Evolutionary conservation across 306 rosid species (phyloP), one percentile per base, ranked within the genome.

Genomic region (Prunus mongolica): DNA sequence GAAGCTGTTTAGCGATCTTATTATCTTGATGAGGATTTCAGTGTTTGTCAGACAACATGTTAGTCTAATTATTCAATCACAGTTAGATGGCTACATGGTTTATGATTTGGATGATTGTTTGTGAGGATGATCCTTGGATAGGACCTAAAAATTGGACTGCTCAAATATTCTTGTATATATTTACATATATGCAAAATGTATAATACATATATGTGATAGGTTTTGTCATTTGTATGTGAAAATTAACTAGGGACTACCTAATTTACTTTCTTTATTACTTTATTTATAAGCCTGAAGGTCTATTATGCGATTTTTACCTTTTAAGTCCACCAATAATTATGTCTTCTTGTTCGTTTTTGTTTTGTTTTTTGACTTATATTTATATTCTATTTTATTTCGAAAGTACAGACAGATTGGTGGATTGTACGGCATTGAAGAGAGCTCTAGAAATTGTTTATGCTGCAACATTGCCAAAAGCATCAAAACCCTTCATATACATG

Each of bases 391-490:
- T 72, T 71, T 51, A 3, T 65, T 60, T 60, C 54, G 47, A 56
- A 73, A 77, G 67, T 58, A 72, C 96, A 94, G 98, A 88, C 78
- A 89, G 97, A 85, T 77, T 94, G 93, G 97, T 94, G 64, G 98
- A 94, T 54, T 94, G 97, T 68, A 86, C 90, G 71, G 91, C 97
- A 52, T 85, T 94, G 90, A 94, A 94, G 90, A 89, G 98, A 83
- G 93, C 97, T 82, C 85, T 94, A 65, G 98, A 94, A 89, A 74
- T 94, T 85, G 96, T 91, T 80, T 94, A 94, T 85, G 86, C 98
- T 72, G 97, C 97, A 41, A 94, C 96, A 46, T 79, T 94, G 83
- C 98, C 97, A 16, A 94, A 90, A 88, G 98, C 97, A 72, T 88
- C 97, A 45, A 94, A 94, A 76, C 98, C 98, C 66, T 94, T 89